Conservation (phyloP, 768 basidiomycete genomes). For the Wakefieldia striispora region DNA sequence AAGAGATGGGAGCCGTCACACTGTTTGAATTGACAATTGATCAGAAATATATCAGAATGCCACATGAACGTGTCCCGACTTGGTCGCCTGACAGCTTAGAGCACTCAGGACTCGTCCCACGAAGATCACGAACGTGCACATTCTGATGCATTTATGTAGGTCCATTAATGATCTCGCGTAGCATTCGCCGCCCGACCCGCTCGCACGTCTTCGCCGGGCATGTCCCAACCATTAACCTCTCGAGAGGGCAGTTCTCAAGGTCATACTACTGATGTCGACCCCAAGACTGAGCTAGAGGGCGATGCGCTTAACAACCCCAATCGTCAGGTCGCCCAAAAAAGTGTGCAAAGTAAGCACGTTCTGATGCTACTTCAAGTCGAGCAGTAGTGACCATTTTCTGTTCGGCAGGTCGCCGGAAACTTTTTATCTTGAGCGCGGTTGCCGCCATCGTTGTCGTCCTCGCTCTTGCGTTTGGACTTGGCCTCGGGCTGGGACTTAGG, state of each 20-base stretch:
- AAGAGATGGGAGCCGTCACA: not conserved
- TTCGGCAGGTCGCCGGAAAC: slow-evolving; percentile 19
- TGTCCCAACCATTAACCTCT: slow-evolving; percentile 3
- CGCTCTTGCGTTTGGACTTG: slow-evolving; percentile 29
- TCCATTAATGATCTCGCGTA: too few relatives aligned
- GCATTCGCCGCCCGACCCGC: too few relatives aligned
- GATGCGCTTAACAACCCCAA: not conserved
- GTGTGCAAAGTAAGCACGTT: slow-evolving; percentile 7
- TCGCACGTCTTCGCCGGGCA: not conserved
- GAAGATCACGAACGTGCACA: slow-evolving; percentile 15
- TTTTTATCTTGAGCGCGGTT: slow-evolving; percentile 14
- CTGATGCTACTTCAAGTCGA: not conserved
- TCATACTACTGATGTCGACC: not conserved
- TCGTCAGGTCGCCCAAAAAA: not conserved
- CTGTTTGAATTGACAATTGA: too few relatives aligned
- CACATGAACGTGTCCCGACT: too few relatives aligned
- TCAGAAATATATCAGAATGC: too few relatives aligned
- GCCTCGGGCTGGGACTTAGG: slow-evolving; percentile 27
- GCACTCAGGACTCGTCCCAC: not conserved
- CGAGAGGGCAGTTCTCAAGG: slow-evolving; percentile 5
- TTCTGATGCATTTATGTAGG: slow-evolving; percentile 3
- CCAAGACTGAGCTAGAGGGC: slow-evolving; percentile 4
- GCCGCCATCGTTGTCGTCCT: slow-evolving; percentile 12
- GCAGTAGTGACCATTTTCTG: not conserved
- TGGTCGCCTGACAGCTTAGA: too few relatives aligned